phyloP scores from a whole-genome alignment of 371 early-diverging fungal species.

The Smittium culicis region DNA sequence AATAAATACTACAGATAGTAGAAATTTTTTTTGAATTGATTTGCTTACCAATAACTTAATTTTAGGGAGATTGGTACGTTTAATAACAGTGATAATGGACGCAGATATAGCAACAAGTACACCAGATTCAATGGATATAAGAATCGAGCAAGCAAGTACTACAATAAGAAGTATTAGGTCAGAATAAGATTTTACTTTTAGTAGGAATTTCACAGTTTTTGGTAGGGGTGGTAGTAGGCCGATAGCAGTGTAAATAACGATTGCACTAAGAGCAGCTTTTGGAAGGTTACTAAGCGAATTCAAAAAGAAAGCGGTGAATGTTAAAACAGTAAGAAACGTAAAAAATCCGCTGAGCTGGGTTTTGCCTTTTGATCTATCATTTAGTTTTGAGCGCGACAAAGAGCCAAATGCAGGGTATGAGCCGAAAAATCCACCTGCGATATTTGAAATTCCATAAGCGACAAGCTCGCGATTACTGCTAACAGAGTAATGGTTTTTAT shows the following conservation, averaged over 20 bases:
- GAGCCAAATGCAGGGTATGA: conserved; percentile 84
- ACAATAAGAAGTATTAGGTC: conserved; percentile 64
- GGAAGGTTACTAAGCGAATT: conserved; percentile 78
- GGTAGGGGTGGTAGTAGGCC: conserved; percentile 64
- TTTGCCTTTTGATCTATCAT: conserved; percentile 71
- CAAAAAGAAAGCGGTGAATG: conserved; percentile 62
- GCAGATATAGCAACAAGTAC: conserved; percentile 72
- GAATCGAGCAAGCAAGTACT: conserved; percentile 68
- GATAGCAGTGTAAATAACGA: conserved; percentile 74
- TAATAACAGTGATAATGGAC: conserved; percentile 74
- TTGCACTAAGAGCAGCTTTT: conserved; percentile 62
- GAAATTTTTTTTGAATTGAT: no score
- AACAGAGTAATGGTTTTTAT: conserved; percentile 70
- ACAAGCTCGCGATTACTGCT: conserved; percentile 89
- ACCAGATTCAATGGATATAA: conserved; percentile 79
- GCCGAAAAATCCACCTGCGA: conserved; percentile 64
- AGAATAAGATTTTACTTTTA: conserved; percentile 67
- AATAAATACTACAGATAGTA: background rate
- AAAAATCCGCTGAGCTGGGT: conserved; percentile 82
- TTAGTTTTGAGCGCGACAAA: conserved; percentile 74
- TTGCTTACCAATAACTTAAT: conserved; percentile 39
- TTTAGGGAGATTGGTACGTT: conserved; percentile 71
- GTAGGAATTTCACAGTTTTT: conserved; percentile 67
- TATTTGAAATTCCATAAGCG: conserved; percentile 74
- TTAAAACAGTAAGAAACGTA: conserved; percentile 51